Evolutionary conservation across 495 filamentous ascomycete species (phyloP), one percentile per base, ranked within the genome.

Genomic region (Aspergillus mulundensis): DNA sequence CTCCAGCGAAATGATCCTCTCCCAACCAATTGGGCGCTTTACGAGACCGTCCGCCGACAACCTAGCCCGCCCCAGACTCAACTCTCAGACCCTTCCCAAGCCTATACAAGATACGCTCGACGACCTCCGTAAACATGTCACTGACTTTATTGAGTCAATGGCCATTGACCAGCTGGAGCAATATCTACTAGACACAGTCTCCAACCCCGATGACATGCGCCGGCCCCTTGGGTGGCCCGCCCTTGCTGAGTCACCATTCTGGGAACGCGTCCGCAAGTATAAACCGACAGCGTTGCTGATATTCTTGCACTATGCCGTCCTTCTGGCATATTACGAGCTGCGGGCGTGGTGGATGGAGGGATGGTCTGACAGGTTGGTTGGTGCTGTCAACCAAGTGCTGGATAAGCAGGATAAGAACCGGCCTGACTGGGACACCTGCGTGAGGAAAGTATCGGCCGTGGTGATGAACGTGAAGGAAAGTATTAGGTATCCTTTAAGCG

Each of bases 391-490:
- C 16, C n/a, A 83, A 85, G 0, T 71, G 66, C 58, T 85, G 81
- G 83, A 82, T 85, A 50, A 82, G 46, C 0, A 83, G 79, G 46
- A 84, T 78, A 56, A 75, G 72, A 32, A 69, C 68, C 50, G 86
- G 83, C 57, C 85, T 85, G 46, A 76, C 70, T 11, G 72, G 64
- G 7, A 62, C 62, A 16, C 82, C 61, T 7, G 71, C n/a, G 0
- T 65, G 2, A 81, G 82, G 30, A 84, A 56, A 15, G 71, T 62
- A 73, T 83, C 77, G 19, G 78, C 61, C 25, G 77, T 56, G 10
- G 72, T 70, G 8, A 83, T 84, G 1, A 81, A 52, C 46, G 81
- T 59, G 56, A 74, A 83, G 5, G 73, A 36, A 15, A 14, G 12
- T 36, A 36, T 14, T 36, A 36, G 32, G 8, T 10, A 36, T 36